Evolutionary conservation across 805 yeast genomes (phyloP).

Genomic region (Metschnikowia aberdeeniae): DNA sequence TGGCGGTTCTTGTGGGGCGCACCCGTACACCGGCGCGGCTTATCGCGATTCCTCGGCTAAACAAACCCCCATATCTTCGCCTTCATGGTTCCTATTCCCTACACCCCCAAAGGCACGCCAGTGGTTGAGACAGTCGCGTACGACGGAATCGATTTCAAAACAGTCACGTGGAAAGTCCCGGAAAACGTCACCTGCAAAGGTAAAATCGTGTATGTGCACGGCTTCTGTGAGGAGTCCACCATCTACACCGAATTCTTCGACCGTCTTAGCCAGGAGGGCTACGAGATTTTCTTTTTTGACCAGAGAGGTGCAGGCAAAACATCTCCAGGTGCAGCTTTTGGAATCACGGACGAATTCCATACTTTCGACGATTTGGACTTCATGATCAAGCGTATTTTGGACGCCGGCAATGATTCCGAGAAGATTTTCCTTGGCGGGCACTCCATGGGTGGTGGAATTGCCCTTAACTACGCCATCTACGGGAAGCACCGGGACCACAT

Average conservation of each 20-base stretch:
- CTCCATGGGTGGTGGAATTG: conserved; percentile 81
- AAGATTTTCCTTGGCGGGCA: conserved; percentile 59
- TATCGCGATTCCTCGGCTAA: not conserved
- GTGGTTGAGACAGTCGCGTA: conserved; percentile 25
- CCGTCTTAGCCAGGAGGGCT: conserved; percentile 47
- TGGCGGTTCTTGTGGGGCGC: not conserved
- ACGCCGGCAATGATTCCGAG: conserved; percentile 27
- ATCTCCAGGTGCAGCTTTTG: conserved; percentile 48
- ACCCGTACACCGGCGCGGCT: not conserved
- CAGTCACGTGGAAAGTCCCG: conserved; percentile 41
- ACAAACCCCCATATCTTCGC: not conserved
- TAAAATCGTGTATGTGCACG: conserved; percentile 61
- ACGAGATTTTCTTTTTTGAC: conserved; percentile 64
- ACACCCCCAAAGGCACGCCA: conserved; percentile 31
- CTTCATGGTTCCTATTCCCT: conserved; percentile 24
- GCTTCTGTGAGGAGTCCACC: conserved; percentile 58
- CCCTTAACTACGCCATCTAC: conserved; percentile 53
- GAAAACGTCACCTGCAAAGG: conserved; percentile 39
- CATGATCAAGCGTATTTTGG: conserved; percentile 45
- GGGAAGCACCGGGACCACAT: conserved; percentile 50
- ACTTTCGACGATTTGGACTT: conserved; percentile 58
- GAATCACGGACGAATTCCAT: conserved; percentile 53
- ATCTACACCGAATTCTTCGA: conserved; percentile 54
- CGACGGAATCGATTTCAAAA: conserved; percentile 39
- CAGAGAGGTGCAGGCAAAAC: conserved; percentile 77